Evolutionary conservation across 805 yeast genomes (phyloP).

Genomic region (Blastobotrys terrestris): DNA sequence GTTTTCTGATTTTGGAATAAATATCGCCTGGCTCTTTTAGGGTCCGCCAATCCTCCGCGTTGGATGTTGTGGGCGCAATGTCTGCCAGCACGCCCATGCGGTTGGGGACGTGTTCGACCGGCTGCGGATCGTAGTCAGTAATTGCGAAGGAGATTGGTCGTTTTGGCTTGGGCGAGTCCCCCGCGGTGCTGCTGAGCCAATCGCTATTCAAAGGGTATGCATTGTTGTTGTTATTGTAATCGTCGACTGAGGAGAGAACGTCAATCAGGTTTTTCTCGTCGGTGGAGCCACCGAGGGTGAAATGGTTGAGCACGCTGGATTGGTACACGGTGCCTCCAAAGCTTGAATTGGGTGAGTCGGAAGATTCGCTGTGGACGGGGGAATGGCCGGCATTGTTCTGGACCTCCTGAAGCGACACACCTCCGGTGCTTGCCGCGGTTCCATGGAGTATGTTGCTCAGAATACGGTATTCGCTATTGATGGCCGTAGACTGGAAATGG

Average conservation of each 20-base stretch:
- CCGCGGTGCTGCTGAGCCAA: conserved; percentile 11
- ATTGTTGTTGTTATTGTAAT: neutral
- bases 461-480: conserved; percentile 32
- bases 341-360: conserved; percentile 1
- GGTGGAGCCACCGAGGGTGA: conserved; percentile 3
- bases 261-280: conserved; percentile 6
- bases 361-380: conserved; percentile 20
- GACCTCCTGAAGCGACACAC: neutral
- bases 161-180: conserved; percentile 19
- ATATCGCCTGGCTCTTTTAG: conserved; percentile 30
- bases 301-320: neutral
- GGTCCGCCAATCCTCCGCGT: neutral
- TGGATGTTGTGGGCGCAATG: neutral
- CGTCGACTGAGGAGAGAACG: neutral
- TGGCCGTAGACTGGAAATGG: conserved; percentile 30
- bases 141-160: conserved; percentile 25
- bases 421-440: neutral
- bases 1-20: conserved; percentile 64
- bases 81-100: conserved; percentile 1
- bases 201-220: neutral
- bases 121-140: conserved; percentile 12
- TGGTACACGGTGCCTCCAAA: neutral
- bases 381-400: conserved; percentile 2
- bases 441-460: conserved; percentile 29
- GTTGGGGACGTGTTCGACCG: conserved; percentile 1